Evolutionary conservation across 1,139 yeast species (phyloP), one percentile per base, ranked within the genome.

Genomic region (Yamadazyma sp.): DNA sequence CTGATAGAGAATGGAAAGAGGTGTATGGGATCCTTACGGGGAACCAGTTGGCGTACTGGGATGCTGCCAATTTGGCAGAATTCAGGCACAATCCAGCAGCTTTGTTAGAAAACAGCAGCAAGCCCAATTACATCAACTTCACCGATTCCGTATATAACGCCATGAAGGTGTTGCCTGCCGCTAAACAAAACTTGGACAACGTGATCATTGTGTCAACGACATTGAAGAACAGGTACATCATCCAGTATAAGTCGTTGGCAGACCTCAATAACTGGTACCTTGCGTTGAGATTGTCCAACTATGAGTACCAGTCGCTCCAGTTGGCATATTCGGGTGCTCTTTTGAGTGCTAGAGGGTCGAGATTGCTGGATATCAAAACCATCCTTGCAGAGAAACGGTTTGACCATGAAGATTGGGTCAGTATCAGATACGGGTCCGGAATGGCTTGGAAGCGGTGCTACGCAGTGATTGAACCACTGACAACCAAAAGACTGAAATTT

Each of bases 401-500:
- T 56, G 81, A 79, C 45, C 95, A 88, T 56, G 96, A 88, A 60
- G 96, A 91, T 55, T 91, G 96, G 97, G 89, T 87, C 28, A 79
- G 91, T 61, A 95, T 92, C 18, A 73, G 98, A 49, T 91, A 91
- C 61, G 98, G 98, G 12, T 79, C 94, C 14, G 98, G 98, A 26
- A 88, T 88, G 95, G 96, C 97, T 1, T 92, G 98, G 97, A 87
- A 85, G 56, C 75, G 95, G 47, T 91, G 96, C 58, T 92, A 78
- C 69, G 92, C 95, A 1, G 96, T 89, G n/a, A 78, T 91, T 41
- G 88, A 91, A 45, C 97, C 96, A 7, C 62, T 69, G 28, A 43
- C 66, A 64, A 7, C 66, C 55, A 62, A 81, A 60, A 60, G 79
- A 59, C 67, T 55, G 46, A 57, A 47, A 46, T 68, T 75, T 47